Percentiles rank a stretch among this genome's conserved stretches.
Conservation (phyloP, 2,329 filamentous ascomycete species). For the Trichoderma arundinaceum region DNA sequence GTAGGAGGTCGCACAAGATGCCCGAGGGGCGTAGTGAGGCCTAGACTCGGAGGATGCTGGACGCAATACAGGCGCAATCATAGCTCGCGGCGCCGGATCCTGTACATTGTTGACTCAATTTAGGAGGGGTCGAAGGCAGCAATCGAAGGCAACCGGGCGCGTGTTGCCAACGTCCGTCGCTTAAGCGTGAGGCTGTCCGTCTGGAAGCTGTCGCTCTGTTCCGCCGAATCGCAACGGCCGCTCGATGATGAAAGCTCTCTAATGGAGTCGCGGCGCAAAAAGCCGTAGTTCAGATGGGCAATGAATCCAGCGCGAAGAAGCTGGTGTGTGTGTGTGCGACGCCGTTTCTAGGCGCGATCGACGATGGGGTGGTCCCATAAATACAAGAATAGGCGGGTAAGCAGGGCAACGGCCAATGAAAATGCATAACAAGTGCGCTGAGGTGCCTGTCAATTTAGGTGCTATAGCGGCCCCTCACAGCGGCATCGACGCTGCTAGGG, state of each 20-base stretch:
- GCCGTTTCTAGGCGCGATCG: conserved; percentile 23
- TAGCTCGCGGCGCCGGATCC: conserved; percentile 23
- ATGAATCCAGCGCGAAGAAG: conserved; percentile 13
- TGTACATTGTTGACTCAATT: conserved; percentile 24
- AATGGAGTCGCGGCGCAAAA: conserved; percentile 8
- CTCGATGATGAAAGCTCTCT: conserved; percentile 15
- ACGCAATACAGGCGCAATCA: conserved; percentile 29
- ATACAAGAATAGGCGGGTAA: conserved; percentile 1
- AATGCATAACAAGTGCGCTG: not conserved
- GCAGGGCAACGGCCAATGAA: conserved; percentile 14
- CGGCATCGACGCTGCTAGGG: not conserved
- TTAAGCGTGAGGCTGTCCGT: not conserved
- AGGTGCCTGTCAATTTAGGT: not conserved
- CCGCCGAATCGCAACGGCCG: not conserved
- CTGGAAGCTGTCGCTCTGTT: not conserved
- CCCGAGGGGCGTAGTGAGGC: conserved; percentile 12
- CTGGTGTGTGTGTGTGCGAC: conserved; percentile 21
- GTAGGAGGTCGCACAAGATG: conserved; percentile 14
- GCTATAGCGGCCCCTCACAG: not conserved
- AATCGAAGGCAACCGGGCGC: not conserved
- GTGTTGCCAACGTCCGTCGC: not conserved
- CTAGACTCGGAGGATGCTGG: conserved; percentile 14
- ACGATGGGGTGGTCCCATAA: conserved; percentile 17
- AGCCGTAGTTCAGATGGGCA: not conserved
- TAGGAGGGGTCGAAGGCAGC: conserved; percentile 16